Percentiles rank a stretch among this genome's conserved stretches.
phyloP scores from a whole-genome alignment of 306 rosid genomes.

The Sindora glabra region DNA sequence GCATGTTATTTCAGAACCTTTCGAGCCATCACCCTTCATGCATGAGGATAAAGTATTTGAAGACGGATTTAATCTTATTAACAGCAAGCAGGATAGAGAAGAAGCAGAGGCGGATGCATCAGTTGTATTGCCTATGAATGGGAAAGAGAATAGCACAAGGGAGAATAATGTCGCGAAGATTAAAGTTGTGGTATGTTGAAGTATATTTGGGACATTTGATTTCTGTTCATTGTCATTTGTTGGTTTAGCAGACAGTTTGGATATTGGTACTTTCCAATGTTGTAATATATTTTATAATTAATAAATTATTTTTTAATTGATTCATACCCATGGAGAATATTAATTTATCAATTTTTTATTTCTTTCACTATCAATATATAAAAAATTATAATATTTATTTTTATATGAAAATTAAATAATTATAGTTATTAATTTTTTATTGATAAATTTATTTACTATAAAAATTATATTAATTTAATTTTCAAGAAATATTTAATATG shows the following conservation, averaged over 20 bases:
- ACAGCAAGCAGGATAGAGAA: constrained; percentile 47
- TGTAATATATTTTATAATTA: no score
- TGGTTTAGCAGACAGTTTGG: not conserved
- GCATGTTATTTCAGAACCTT: constrained; percentile 86
- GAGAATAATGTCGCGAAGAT: constrained; percentile 89
- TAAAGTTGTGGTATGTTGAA: constrained; percentile 90
- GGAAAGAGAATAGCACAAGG: constrained; percentile 53
- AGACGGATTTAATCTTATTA: constrained; percentile 44
- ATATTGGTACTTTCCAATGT: no score
- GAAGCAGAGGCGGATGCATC: constrained; percentile 50
- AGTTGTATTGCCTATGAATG: constrained; percentile 38
- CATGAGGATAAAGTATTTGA: constrained; percentile 65
- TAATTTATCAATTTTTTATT: no score
- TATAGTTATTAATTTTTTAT: no score
- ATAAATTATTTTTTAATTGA: no score
- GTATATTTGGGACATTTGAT: not conserved
- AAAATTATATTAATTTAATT: no score
- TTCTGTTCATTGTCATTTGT: not conserved
- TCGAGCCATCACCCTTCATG: constrained; percentile 87
- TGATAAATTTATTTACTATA: no score
- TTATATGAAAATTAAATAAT: no score
- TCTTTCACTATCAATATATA: no score
- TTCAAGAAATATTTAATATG: no score
- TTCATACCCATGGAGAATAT: no score
- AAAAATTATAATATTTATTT: no score